Evolutionary conservation across 176 grass and related monocot genomes (phyloP), one percentile per base, ranked within the genome.

Genomic region (Cocos nucifera): DNA sequence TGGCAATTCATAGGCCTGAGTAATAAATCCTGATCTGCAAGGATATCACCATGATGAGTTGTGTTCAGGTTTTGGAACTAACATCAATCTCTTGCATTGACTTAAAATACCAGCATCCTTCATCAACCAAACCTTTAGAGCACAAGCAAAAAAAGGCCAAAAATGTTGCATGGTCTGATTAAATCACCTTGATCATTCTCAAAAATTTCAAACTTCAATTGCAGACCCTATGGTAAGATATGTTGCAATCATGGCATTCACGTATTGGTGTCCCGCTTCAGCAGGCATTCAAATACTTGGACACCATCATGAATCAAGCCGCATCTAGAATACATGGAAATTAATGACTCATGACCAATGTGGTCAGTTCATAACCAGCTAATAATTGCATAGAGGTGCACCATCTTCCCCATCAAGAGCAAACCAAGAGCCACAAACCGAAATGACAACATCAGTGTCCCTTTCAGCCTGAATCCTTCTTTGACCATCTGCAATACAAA

Each of bases 31-130:
- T 26, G 75, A 73, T 69, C 87, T 79, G 61, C 82, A 51, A 90
- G 67, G 60, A 90, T 78, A 67, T 90, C 87, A 90, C 87, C 82
- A 90, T 73, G 76, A 90, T 1, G 82, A 90, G 56, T 90, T 82
- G 73, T 90, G 87, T 66, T 90, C 82, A 19, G 82, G 62, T 79
- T 73, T 85, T 12, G 82, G 87, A 69, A 70, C 28, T 72, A 90
- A 77, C 15, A 74, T 79, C 78, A 90, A 63, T 90, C 50, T 76
- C 53, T 57, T 77, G 78, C 87, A 90, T 90, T 56, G 63, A 73
- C 67, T 32, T 69, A 59, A 90, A 85, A 76, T 90, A 76, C 54
- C 18, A 50, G 29, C 78, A 85, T 54, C 82, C 87, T 79, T 90
- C 78, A 30, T 85, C 67, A 66, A 90, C 72, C 55, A 85, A 82